phyloP scores from a whole-genome alignment of 768 basidiomycete genomes.

The Leccinum aurantiacum region DNA sequence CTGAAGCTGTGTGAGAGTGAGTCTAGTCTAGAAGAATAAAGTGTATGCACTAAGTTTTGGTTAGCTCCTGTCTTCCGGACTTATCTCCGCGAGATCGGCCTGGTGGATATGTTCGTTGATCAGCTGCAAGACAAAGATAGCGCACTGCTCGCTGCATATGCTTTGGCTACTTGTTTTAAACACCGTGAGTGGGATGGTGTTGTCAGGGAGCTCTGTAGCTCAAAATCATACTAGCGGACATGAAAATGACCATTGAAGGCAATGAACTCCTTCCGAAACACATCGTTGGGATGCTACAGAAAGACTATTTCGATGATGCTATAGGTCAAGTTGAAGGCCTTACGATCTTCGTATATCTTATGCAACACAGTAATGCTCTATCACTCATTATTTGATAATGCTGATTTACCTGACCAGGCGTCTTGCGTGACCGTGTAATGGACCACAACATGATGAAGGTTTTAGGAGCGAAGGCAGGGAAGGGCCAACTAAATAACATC shows the following conservation, averaged over 20 bases:
- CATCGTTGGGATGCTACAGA: constrained; percentile 22
- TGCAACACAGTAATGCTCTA: constrained; percentile 18
- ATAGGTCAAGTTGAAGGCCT: constrained; percentile 24
- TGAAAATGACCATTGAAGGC: constrained; percentile 9
- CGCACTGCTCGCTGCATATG: background rate
- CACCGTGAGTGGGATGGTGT: constrained; percentile 9
- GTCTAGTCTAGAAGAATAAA: no score
- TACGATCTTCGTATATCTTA: constrained; percentile 22
- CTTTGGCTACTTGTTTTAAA: background rate
- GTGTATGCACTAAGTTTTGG: no score
- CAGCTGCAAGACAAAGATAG: no score
- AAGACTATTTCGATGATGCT: constrained; percentile 27
- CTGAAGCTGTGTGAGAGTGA: no score
- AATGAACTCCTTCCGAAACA: constrained; percentile 2
- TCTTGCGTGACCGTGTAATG: constrained; percentile 15
- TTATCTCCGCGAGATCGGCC: no score
- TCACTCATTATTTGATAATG: background rate
- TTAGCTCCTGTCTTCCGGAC: no score
- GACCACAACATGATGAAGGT: constrained; percentile 18
- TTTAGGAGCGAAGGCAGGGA: constrained; percentile 15
- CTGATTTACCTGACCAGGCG: constrained; percentile 8
- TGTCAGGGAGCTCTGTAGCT: background rate
- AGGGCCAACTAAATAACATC: constrained; percentile 13
- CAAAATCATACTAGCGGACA: constrained; percentile 8
- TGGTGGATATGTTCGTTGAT: no score